Evolutionary conservation across 768 basidiomycete species (phyloP).

Genomic region (Fibroporia radiculosa): DNA sequence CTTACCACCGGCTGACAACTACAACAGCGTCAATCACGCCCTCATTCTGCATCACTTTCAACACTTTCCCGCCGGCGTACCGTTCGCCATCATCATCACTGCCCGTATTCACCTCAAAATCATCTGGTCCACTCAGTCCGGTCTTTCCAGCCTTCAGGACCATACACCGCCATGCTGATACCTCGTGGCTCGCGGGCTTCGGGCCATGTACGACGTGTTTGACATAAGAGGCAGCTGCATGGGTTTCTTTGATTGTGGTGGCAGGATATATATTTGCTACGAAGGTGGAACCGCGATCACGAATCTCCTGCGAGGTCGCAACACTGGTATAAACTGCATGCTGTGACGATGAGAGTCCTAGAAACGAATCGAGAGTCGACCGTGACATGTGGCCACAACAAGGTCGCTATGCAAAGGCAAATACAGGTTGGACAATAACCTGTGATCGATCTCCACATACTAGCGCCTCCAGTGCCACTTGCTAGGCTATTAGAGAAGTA

Average conservation of each 20-base stretch:
- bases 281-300: slow-evolving; percentile 70
- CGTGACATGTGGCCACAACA: slow-evolving; percentile 5
- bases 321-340: slow-evolving; percentile 25
- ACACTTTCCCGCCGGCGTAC: slow-evolving; percentile 55
- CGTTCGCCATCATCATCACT: slow-evolving; percentile 74
- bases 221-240: slow-evolving; percentile 40
- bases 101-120: slow-evolving; percentile 61
- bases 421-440: neutral
- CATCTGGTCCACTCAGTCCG: slow-evolving; percentile 65
- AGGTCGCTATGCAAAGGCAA: neutral
- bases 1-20: slow-evolving; percentile 71
- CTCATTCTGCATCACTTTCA: slow-evolving; percentile 62
- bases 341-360: slow-evolving; percentile 34
- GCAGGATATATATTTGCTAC: slow-evolving; percentile 55
- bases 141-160: slow-evolving; percentile 52
- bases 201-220: slow-evolving; percentile 49
- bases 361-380: slow-evolving; percentile 47
- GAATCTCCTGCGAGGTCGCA: slow-evolving; percentile 63
- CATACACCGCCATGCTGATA: slow-evolving; percentile 78
- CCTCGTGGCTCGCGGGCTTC: slow-evolving; percentile 61
- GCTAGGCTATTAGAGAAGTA: too few species aligned
- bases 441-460: too few species aligned
- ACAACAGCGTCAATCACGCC: slow-evolving; percentile 73
- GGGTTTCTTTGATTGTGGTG: slow-evolving; percentile 44
- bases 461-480: too few species aligned